Evolutionary conservation across 192 early-diverging fungal genomes (phyloP).

Genomic region (Dissophora ornata): DNA sequence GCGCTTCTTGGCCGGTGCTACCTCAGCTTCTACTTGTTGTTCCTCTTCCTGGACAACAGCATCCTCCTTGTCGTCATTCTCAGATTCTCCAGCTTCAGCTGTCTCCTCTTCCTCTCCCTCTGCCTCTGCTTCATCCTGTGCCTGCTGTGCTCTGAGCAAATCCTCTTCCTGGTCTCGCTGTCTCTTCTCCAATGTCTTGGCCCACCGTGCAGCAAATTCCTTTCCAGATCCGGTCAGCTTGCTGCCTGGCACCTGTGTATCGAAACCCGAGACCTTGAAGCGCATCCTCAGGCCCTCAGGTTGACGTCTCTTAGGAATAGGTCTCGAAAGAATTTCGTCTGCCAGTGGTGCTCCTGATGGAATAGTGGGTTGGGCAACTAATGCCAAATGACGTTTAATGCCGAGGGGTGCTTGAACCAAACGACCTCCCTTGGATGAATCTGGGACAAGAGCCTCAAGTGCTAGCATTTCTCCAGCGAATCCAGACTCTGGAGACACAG

Average conservation of each 20-base stretch:
- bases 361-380: slow-evolving; percentile 29
- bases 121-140: slow-evolving; percentile 21
- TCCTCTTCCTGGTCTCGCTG: slow-evolving; percentile 19
- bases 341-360: slow-evolving; percentile 47
- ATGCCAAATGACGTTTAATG: slow-evolving; percentile 28
- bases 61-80: not conserved
- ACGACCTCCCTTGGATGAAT: slow-evolving; percentile 19
- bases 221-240: slow-evolving; percentile 43
- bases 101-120: slow-evolving; percentile 10
- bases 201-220: slow-evolving; percentile 33
- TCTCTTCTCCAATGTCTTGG: slow-evolving; percentile 34
- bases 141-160: slow-evolving; percentile 21
- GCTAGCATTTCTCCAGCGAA: slow-evolving; percentile 45
- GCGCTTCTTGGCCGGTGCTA: slow-evolving; percentile 41
- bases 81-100: slow-evolving; percentile 5
- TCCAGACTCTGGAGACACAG: slow-evolving; percentile 39
- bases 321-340: slow-evolving; percentile 55
- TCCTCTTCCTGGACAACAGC: not conserved
- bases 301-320: slow-evolving; percentile 56
- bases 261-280: slow-evolving; percentile 60
- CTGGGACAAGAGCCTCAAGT: slow-evolving; percentile 32
- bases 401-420: slow-evolving; percentile 42
- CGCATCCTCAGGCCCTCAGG: slow-evolving; percentile 63
- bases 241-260: slow-evolving; percentile 46
- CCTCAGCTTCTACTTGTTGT: not conserved